These are phyloP conservation scores for Stipa capillata DNA, from an alignment of 176 grass and related monocot species.

Conservation along the genomic window DNA sequence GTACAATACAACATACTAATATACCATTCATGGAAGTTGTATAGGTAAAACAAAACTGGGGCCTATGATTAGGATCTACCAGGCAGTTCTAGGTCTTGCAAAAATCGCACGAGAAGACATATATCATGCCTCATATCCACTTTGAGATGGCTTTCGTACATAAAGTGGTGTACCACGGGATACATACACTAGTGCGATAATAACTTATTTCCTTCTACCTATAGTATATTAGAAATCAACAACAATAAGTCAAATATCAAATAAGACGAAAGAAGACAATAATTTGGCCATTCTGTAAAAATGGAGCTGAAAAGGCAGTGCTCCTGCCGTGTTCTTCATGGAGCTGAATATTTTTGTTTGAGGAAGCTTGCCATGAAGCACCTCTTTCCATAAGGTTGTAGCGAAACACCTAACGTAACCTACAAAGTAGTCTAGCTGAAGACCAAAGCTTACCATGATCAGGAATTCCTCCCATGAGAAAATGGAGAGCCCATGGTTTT, in stretches of 20 bases:
- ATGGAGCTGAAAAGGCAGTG: too few relatives aligned
- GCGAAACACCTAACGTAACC: background rate
- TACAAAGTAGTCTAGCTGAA: background rate
- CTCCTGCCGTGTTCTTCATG: too few relatives aligned
- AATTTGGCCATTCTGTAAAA: background rate
- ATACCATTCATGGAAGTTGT: background rate
- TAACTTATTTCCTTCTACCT: background rate
- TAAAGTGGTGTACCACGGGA: background rate
- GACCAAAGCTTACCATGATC: conserved; percentile 37
- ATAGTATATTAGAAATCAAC: background rate
- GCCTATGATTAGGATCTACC: background rate
- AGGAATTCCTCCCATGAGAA: conserved; percentile 93
- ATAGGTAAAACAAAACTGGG: background rate
- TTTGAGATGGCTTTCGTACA: background rate
- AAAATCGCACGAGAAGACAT: background rate
- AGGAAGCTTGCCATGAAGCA: background rate
- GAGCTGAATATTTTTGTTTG: background rate
- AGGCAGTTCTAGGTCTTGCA: background rate
- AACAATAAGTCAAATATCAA: background rate
- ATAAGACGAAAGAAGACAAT: background rate
- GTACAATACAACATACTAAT: background rate
- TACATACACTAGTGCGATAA: background rate
- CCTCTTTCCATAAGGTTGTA: background rate
- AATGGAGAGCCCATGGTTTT: conserved; percentile 55
- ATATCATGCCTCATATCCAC: background rate